Evolutionary conservation across 176 grass and related monocot genomes (phyloP).

Genomic region (Thalia dealbata): DNA sequence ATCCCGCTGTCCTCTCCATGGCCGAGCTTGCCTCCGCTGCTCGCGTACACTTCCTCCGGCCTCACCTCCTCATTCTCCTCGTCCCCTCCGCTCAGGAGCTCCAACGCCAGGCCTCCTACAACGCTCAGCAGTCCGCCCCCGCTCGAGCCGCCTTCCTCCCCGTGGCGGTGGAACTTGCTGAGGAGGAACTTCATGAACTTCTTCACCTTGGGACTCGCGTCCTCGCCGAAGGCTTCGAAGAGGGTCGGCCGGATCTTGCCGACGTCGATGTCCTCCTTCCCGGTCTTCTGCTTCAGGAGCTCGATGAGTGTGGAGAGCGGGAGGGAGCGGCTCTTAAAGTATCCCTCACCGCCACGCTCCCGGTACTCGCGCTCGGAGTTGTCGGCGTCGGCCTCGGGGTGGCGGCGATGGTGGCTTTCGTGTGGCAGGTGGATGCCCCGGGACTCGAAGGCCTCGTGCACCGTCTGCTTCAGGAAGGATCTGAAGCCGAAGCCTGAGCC

Average conservation of each 20-base stretch:
- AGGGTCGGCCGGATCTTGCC: slow-evolving; percentile 77
- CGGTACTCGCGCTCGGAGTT: slow-evolving; percentile 14
- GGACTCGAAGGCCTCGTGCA: slow-evolving; percentile 38
- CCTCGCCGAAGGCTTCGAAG: slow-evolving; percentile 65
- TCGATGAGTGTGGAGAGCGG: slow-evolving; percentile 20
- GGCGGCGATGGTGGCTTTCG: slow-evolving; percentile 13
- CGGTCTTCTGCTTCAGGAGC: slow-evolving; percentile 42
- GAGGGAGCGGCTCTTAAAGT: slow-evolving; percentile 46
- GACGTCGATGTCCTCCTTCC: slow-evolving; percentile 60
- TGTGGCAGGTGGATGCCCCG: slow-evolving; percentile 49
- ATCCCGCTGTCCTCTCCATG: slow-evolving; percentile 47
- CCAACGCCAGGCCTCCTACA: slow-evolving; percentile 47
- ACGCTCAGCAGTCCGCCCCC: slow-evolving; percentile 29
- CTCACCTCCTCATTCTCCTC: slow-evolving; percentile 35
- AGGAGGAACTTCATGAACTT: slow-evolving; percentile 69
- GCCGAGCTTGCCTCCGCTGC: slow-evolving; percentile 27
- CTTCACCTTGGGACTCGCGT: slow-evolving; percentile 81
- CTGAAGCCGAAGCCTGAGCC: slow-evolving; percentile 47
- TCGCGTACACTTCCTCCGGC: slow-evolving; percentile 71
- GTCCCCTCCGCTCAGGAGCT: slow-evolving; percentile 33
- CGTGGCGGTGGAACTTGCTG: slow-evolving; percentile 14
- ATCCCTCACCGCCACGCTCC: slow-evolving; percentile 26
- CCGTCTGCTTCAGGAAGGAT: slow-evolving; percentile 66
- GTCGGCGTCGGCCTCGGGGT: slow-evolving; percentile 30
- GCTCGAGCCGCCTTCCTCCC: slow-evolving; percentile 8